A percentile compares a stretch with the other conserved stretches of the same genome.
Evolutionary conservation across 78 protist genomes (phyloP).

Genomic region (Dictyostelium firmibasis): DNA sequence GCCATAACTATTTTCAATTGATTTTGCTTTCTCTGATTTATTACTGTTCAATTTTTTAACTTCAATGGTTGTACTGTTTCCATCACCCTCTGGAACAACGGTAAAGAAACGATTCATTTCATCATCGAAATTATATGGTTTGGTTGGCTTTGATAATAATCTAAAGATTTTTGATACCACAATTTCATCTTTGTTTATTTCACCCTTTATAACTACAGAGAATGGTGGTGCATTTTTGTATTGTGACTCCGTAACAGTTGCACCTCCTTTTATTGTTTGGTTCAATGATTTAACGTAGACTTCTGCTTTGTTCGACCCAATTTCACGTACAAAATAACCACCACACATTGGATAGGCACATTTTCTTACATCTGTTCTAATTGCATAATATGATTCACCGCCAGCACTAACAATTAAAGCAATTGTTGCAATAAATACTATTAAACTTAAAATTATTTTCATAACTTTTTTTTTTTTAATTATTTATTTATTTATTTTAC

Average conservation of each 20-base stretch:
- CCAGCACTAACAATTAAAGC: background rate
- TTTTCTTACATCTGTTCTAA: constrained; percentile 10
- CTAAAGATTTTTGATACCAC: background rate
- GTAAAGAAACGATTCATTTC: background rate
- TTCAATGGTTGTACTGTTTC: background rate
- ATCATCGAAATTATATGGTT: background rate
- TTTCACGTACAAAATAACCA: background rate
- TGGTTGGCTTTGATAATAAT: background rate
- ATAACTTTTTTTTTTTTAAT: too few relatives aligned
- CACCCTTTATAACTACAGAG: background rate
- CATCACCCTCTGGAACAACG: background rate
- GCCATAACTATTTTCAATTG: background rate
- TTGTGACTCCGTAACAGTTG: background rate
- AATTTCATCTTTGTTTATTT: background rate
- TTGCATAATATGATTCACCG: background rate
- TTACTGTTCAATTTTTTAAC: background rate
- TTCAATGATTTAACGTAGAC: background rate
- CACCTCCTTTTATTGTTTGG: background rate
- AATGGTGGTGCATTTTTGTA: background rate
- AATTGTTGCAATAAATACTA: background rate
- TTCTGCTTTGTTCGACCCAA: background rate
- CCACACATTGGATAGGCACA: constrained; percentile 41
- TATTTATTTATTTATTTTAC: too few relatives aligned
- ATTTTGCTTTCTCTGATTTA: background rate
- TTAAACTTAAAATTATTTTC: background rate